Conservation (phyloP, 371 early-diverging fungal genomes). For the Mortierella sp. region DNA sequence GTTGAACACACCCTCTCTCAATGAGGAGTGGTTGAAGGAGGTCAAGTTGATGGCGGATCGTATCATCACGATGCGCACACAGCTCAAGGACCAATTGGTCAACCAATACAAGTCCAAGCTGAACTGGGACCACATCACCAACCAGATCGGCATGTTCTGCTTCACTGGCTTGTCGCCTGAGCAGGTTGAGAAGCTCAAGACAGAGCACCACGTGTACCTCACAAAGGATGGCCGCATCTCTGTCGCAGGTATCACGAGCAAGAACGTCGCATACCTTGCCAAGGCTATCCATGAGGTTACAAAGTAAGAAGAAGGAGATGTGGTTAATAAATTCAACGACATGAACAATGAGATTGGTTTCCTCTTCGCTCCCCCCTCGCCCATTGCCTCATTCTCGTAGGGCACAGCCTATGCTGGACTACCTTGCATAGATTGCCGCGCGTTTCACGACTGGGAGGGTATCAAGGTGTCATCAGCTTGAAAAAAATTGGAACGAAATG, state of each 20-base stretch:
- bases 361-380: neutral
- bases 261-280: slow-evolving; percentile 96
- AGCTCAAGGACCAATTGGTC: slow-evolving; percentile 84
- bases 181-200: slow-evolving; percentile 86
- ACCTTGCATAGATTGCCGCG: no score
- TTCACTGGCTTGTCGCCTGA: slow-evolving; percentile 95
- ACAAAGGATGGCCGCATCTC: slow-evolving; percentile 98
- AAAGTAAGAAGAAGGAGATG: slow-evolving; percentile 72
- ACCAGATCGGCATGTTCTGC: slow-evolving; percentile 99
- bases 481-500: no score
- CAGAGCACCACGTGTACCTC: slow-evolving; percentile 93
- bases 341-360: no score
- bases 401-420: no score
- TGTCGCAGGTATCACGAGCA: slow-evolving; percentile 93
- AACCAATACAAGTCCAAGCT: slow-evolving; percentile 82
- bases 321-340: no score
- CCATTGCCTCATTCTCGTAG: no score
- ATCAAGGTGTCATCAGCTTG: no score
- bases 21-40: slow-evolving; percentile 90
- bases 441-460: no score
- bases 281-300: slow-evolving; percentile 96
- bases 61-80: slow-evolving; percentile 92
- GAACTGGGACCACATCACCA: slow-evolving; percentile 95
- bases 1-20: slow-evolving; percentile 79
- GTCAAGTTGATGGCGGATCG: slow-evolving; percentile 98